Evolutionary conservation across 2,329 filamentous ascomycete species (phyloP).

Genomic region (Coniochaeta hoffmannii): DNA sequence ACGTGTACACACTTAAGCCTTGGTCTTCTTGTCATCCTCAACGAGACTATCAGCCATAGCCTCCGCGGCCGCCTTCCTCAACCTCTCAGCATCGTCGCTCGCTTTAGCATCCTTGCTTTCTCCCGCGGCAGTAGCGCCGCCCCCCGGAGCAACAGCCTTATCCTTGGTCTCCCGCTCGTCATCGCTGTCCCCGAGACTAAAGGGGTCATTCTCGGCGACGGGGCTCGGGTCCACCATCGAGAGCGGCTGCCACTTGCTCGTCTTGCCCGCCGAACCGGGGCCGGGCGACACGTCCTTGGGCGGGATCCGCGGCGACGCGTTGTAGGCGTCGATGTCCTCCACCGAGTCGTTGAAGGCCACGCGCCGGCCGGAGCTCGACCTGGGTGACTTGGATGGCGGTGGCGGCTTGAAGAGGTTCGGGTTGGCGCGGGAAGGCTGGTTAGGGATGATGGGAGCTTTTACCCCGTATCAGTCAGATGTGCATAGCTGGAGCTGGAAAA

Average conservation of each 20-base stretch:
- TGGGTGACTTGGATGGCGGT: slow-evolving; percentile 43
- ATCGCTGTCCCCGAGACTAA: slow-evolving; percentile 92
- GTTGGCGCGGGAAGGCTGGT: slow-evolving; percentile 61
- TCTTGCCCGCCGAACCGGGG: slow-evolving; percentile 47
- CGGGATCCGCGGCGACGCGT: slow-evolving; percentile 49
- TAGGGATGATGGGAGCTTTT: slow-evolving; percentile 39
- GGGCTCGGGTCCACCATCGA: slow-evolving; percentile 79
- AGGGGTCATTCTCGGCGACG: slow-evolving; percentile 86
- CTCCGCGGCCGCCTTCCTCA: slow-evolving; percentile 59
- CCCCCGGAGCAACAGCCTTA: slow-evolving; percentile 37
- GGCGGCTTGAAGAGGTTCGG: slow-evolving; percentile 72
- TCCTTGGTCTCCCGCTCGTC: slow-evolving; percentile 77
- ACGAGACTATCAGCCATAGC: slow-evolving; percentile 51
- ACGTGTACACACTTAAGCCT: slow-evolving; percentile 14
- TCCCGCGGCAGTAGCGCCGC: background rate
- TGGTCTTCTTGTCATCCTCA: slow-evolving; percentile 25
- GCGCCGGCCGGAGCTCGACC: slow-evolving; percentile 38
- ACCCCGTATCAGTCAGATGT: slow-evolving; percentile 13
- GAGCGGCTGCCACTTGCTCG: slow-evolving; percentile 96
- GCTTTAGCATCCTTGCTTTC: slow-evolving; percentile 33
- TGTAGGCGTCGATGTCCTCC: slow-evolving; percentile 77
- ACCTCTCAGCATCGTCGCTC: slow-evolving; percentile 47
- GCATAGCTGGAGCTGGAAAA: background rate
- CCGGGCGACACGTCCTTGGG: slow-evolving; percentile 40
- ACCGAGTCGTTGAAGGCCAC: slow-evolving; percentile 55